Conservation (phyloP, 176 grass and related monocot species). For the Dendrocalamus sinicus region DNA sequence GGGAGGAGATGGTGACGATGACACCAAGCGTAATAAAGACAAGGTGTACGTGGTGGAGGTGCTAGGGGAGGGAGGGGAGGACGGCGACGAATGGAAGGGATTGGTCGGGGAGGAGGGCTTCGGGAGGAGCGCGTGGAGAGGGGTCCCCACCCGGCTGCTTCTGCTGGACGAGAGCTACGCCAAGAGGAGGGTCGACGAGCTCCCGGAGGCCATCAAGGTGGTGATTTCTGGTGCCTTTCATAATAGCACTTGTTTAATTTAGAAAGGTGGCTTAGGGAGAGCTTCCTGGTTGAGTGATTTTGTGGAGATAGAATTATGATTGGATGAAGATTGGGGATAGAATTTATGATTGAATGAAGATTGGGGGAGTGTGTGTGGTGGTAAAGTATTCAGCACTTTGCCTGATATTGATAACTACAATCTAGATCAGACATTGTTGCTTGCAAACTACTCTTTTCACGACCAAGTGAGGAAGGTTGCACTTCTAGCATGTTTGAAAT, state of each 20-base stretch:
- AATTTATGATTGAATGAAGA: neutral
- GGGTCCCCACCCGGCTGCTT: constrained; percentile 64
- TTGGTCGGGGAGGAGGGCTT: constrained; percentile 68
- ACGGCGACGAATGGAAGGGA: constrained; percentile 64
- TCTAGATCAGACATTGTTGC: neutral
- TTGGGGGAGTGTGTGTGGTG: neutral
- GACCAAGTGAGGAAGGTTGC: neutral
- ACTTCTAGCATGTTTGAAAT: neutral
- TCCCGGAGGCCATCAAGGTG: constrained; percentile 86
- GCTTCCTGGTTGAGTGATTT: neutral
- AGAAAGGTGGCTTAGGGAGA: neutral
- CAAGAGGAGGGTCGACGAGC: constrained; percentile 48
- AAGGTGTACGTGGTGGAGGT: constrained; percentile 57
- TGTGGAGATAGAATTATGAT: neutral
- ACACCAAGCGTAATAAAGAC: constrained; percentile 23
- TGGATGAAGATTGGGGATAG: neutral
- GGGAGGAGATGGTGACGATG: constrained; percentile 27
- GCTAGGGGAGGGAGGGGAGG: constrained; percentile 39
- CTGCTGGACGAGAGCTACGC: constrained; percentile 78
- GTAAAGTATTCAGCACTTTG: neutral
- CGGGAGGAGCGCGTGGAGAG: constrained; percentile 53
- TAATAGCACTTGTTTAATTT: constrained; percentile 1
- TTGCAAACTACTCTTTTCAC: constrained; percentile 28
- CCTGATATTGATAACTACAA: neutral
- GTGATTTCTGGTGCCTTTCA: constrained; percentile 28